Conservation (phyloP, 2,329 filamentous ascomycete genomes). For the Mariannaea sp. region DNA sequence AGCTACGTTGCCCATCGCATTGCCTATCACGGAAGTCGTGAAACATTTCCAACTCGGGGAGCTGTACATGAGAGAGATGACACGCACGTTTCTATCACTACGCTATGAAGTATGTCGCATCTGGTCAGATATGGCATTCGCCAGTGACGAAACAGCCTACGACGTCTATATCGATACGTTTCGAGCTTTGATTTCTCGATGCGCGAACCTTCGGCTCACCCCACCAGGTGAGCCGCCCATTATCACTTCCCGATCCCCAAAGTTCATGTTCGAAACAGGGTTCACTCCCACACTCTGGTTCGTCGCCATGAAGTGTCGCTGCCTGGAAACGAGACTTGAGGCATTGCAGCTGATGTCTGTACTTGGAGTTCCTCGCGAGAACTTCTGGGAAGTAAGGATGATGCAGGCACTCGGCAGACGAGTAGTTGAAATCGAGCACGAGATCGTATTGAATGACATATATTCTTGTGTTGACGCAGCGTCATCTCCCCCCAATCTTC, state of each 20-base stretch:
- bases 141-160: constrained; percentile 7
- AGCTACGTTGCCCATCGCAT: neutral
- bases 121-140: constrained; percentile 15
- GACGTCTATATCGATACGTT: constrained; percentile 12
- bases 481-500: neutral
- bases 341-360: neutral
- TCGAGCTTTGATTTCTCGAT: neutral
- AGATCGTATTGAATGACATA: neutral
- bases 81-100: constrained; percentile 3
- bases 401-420: neutral
- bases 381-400: constrained; percentile 1
- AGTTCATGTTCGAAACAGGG: constrained; percentile 10
- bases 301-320: neutral
- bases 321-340: neutral
- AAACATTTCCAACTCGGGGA: neutral
- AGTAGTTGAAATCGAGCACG: constrained; percentile 2
- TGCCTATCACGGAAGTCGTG: neutral
- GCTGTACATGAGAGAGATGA: neutral
- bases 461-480: neutral
- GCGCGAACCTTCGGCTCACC: neutral
- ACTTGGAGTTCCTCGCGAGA: neutral
- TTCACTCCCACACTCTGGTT: constrained; percentile 4
- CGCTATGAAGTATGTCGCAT: constrained; percentile 4
- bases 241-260: neutral
- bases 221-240: neutral